Evolutionary conservation across 2,329 filamentous ascomycete species (phyloP).

Genomic region (Aspergillus sp.): DNA sequence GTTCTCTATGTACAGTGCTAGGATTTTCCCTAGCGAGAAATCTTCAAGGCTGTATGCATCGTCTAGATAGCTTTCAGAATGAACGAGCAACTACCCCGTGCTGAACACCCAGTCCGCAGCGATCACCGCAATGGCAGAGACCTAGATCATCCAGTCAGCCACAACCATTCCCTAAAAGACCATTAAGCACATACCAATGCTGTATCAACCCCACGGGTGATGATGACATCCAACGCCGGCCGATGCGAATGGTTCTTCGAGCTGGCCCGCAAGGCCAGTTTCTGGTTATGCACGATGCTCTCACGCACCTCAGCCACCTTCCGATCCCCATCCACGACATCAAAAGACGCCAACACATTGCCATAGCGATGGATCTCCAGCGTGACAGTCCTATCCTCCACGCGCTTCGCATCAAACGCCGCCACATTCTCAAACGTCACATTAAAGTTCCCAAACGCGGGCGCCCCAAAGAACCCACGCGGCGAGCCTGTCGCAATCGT

Average conservation of each 20-base stretch:
- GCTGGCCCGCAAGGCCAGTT: slow-evolving; percentile 13
- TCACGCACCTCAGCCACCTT: slow-evolving; percentile 18
- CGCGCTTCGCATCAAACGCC: slow-evolving; percentile 13
- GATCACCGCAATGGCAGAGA: neutral
- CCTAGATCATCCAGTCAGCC: neutral
- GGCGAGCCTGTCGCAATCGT: slow-evolving; percentile 10
- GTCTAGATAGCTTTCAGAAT: neutral
- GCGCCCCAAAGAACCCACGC: slow-evolving; percentile 7
- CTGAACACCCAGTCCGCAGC: neutral
- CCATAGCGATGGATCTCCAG: slow-evolving; percentile 18
- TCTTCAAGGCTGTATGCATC: neutral
- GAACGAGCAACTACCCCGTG: neutral
- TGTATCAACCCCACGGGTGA: slow-evolving; percentile 24
- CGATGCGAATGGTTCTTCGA: slow-evolving; percentile 17
- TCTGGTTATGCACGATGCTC: slow-evolving; percentile 18
- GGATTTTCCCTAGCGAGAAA: neutral
- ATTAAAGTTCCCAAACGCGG: slow-evolving; percentile 13
- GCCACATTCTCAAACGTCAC: slow-evolving; percentile 24
- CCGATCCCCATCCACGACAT: slow-evolving; percentile 21
- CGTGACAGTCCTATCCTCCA: slow-evolving; percentile 16
- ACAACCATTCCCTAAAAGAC: neutral
- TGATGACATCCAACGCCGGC: slow-evolving; percentile 22
- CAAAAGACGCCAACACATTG: slow-evolving; percentile 15
- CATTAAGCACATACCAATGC: slow-evolving; percentile 17
- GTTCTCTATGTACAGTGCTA: neutral